Evolutionary conservation across 2,329 filamentous ascomycete genomes (phyloP).

Genomic region (Graphilbum sp.): DNA sequence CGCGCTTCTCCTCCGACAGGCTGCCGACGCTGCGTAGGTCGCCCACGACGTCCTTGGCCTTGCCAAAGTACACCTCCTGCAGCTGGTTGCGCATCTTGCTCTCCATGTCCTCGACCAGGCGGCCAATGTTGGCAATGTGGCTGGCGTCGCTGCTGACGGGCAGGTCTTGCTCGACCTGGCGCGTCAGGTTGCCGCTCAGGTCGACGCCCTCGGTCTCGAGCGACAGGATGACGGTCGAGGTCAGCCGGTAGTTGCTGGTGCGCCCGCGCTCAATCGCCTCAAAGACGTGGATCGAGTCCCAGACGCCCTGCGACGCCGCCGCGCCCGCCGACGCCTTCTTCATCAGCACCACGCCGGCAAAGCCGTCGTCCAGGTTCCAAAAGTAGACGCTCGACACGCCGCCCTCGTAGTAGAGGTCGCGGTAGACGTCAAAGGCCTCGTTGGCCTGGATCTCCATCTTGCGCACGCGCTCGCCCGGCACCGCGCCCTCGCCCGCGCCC

Average conservation of each 20-base stretch:
- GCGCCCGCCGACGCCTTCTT: slow-evolving; percentile 52
- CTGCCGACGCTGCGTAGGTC: slow-evolving; percentile 77
- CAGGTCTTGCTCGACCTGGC: slow-evolving; percentile 85
- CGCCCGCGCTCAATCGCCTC: slow-evolving; percentile 87
- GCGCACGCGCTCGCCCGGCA: slow-evolving; percentile 78
- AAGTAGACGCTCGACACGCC: slow-evolving; percentile 94
- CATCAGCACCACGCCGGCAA: slow-evolving; percentile 84
- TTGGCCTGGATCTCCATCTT: slow-evolving; percentile 91
- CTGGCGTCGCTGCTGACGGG: slow-evolving; percentile 66
- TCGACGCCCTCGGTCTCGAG: slow-evolving; percentile 60
- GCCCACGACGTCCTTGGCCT: slow-evolving; percentile 95
- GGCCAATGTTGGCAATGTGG: slow-evolving; percentile 90
- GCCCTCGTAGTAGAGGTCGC: slow-evolving; percentile 93
- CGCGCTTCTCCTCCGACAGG: slow-evolving; percentile 69
- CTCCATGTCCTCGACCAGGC: slow-evolving; percentile 97
- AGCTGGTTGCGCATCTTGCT: slow-evolving; percentile 96
- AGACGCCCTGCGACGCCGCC: slow-evolving; percentile 58
- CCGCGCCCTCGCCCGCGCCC: slow-evolving; percentile 58
- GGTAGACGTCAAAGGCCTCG: slow-evolving; percentile 91
- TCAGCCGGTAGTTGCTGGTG: slow-evolving; percentile 92
- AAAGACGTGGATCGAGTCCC: slow-evolving; percentile 98
- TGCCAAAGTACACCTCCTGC: slow-evolving; percentile 98
- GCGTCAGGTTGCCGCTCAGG: slow-evolving; percentile 92
- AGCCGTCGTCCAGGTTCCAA: slow-evolving; percentile 96
- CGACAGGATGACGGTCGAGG: slow-evolving; percentile 87